Conservation (phyloP, 2,329 filamentous ascomycete species). For the Cladophialophora carrionii region DNA sequence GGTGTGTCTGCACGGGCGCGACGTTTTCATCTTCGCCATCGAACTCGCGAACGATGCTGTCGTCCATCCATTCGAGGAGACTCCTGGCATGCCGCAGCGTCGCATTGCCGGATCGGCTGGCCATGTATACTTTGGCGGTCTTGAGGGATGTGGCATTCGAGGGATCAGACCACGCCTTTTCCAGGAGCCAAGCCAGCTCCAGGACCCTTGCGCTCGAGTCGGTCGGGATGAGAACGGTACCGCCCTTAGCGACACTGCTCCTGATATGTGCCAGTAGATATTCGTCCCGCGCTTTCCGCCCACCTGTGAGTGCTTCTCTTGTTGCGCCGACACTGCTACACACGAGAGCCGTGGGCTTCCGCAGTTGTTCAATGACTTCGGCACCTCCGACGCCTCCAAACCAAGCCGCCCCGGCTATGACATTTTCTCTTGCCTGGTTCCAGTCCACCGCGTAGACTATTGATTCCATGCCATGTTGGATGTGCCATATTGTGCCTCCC, state of each 20-base stretch:
- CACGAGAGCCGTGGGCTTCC: conserved; percentile 89
- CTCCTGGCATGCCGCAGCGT: conserved; percentile 90
- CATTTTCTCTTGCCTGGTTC: conserved; percentile 97
- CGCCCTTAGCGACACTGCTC: conserved; percentile 77
- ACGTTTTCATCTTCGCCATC: conserved; percentile 58
- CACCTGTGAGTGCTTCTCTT: conserved; percentile 69
- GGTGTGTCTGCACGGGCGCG: conserved; percentile 42
- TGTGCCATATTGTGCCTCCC: conserved; percentile 97
- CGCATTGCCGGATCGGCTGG: conserved; percentile 81
- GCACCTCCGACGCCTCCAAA: conserved; percentile 80
- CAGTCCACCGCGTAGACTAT: conserved; percentile 98
- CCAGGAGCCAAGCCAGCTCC: conserved; percentile 87
- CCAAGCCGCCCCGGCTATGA: conserved; percentile 91
- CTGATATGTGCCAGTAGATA: conserved; percentile 78
- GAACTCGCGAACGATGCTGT: conserved; percentile 88
- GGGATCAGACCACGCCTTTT: conserved; percentile 81
- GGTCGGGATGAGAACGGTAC: conserved; percentile 88
- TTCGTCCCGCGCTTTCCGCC: conserved; percentile 81
- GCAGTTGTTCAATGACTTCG: conserved; percentile 89
- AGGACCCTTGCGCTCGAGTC: conserved; percentile 94
- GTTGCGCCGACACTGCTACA: conserved; percentile 85
- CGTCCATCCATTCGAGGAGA: conserved; percentile 99
- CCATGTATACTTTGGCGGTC: conserved; percentile 70
- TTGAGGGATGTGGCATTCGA: conserved; percentile 55
- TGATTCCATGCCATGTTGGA: conserved; percentile 93